Conservation (phyloP, 2,329 filamentous ascomycete genomes). For the Paramyrothecium sp. region DNA sequence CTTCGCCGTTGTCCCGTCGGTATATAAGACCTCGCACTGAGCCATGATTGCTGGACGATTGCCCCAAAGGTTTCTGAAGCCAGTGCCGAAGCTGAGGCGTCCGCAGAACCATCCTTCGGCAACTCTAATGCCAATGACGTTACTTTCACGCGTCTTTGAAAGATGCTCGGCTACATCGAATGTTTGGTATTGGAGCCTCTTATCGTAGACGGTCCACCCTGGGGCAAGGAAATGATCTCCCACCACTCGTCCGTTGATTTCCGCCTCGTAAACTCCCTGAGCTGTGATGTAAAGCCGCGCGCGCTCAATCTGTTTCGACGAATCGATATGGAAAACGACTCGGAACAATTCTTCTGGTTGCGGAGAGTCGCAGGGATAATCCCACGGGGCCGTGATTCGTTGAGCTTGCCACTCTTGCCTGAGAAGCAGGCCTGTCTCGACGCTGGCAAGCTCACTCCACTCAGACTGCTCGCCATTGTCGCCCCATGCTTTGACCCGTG, state of each 20-base stretch:
- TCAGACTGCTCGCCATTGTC: neutral
- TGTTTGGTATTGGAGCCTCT: conserved; percentile 48
- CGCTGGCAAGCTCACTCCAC: neutral
- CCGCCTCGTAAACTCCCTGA: conserved; percentile 41
- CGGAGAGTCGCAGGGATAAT: neutral
- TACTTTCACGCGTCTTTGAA: conserved; percentile 19
- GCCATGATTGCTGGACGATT: conserved; percentile 33
- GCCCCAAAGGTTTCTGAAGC: conserved; percentile 27
- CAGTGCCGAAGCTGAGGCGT: conserved; percentile 21
- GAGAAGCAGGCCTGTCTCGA: conserved; percentile 1
- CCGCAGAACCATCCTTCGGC: conserved; percentile 48
- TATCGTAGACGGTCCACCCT: conserved; percentile 48
- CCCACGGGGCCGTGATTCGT: neutral
- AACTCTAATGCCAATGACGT: conserved; percentile 36
- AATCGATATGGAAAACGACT: neutral
- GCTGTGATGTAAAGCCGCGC: conserved; percentile 40
- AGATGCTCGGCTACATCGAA: conserved; percentile 46
- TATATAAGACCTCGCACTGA: conserved; percentile 31
- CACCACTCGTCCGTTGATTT: conserved; percentile 42
- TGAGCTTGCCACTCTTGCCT: neutral
- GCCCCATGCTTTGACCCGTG: no score
- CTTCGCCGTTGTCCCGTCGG: conserved; percentile 21
- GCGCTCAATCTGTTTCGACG: neutral
- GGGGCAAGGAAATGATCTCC: conserved; percentile 41
- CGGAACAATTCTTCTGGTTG: conserved; percentile 3